Evolutionary conservation across 2,329 filamentous ascomycete genomes (phyloP).

Genomic region (Karstenula rhodostoma): DNA sequence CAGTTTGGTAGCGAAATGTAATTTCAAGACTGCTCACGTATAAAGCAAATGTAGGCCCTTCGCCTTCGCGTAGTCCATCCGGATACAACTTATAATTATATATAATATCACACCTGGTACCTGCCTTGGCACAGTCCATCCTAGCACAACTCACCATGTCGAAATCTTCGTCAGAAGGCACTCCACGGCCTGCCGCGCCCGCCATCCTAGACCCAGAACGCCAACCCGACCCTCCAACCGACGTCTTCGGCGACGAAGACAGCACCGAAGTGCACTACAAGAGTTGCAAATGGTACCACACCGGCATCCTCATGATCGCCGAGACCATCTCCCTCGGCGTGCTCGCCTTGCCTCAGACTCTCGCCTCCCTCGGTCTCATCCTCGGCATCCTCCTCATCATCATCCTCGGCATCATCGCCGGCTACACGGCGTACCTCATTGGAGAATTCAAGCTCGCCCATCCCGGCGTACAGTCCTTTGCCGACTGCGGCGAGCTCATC

Average conservation of each 20-base stretch:
- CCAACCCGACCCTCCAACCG: not conserved
- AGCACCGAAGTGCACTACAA: not conserved
- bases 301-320: constrained; percentile 60
- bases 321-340: constrained; percentile 67
- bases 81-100: too few relatives aligned
- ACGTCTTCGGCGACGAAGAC: not conserved
- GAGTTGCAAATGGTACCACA: constrained; percentile 4
- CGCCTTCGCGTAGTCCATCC: too few relatives aligned
- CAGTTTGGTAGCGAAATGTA: too few relatives aligned
- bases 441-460: constrained; percentile 65
- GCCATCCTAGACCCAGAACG: not conserved
- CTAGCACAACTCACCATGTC: too few relatives aligned
- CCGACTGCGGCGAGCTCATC: constrained; percentile 71
- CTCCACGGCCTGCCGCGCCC: not conserved
- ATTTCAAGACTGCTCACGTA: too few relatives aligned
- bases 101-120: too few relatives aligned
- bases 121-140: too few relatives aligned
- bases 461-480: constrained; percentile 70
- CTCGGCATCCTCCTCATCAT: constrained; percentile 61
- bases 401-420: constrained; percentile 62
- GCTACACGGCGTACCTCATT: constrained; percentile 69
- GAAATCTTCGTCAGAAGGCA: not conserved
- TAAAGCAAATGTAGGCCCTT: too few relatives aligned
- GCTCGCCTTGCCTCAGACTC: constrained; percentile 62
- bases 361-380: constrained; percentile 62